phyloP scores from a whole-genome alignment of 23 red algal species.

The Gracilaria caudata region DNA sequence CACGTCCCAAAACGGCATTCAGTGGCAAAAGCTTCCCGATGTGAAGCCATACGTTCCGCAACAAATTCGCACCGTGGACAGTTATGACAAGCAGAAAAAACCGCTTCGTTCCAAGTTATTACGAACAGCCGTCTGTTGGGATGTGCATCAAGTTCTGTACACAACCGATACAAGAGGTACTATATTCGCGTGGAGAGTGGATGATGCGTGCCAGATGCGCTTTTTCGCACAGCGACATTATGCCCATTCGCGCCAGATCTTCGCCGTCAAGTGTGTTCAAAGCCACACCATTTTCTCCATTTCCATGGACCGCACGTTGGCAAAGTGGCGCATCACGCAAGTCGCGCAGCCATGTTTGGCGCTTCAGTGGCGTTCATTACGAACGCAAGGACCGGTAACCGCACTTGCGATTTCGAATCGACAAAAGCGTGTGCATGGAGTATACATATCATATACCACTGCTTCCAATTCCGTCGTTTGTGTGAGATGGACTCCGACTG shows the following conservation, averaged over 20 bases:
- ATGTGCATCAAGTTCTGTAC: neutral
- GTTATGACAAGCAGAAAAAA: constrained; percentile 8
- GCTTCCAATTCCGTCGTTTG: constrained; percentile 13
- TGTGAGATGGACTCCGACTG: neutral
- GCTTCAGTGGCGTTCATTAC: constrained; percentile 13
- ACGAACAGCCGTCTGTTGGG: constrained; percentile 6
- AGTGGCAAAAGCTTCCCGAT: neutral
- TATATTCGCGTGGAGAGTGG: constrained; percentile 9
- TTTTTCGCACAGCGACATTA: constrained; percentile 26
- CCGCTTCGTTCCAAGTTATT: neutral
- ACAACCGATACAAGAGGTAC: constrained; percentile 32
- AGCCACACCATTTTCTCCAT: neutral
- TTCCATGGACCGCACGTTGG: constrained; percentile 54
- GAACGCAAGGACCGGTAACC: constrained; percentile 38
- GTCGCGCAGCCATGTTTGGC: neutral
- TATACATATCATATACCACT: neutral
- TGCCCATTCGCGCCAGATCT: constrained; percentile 42
- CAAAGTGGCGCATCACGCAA: constrained; percentile 19
- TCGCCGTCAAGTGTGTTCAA: constrained; percentile 5
- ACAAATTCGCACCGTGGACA: constrained; percentile 4
- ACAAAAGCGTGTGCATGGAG: neutral
- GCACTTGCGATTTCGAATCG: neutral
- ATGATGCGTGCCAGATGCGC: neutral
- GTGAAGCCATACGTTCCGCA: neutral
- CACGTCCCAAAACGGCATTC: neutral